phyloP scores from a whole-genome alignment of 805 yeast species.

The Metschnikowia vanudenii region DNA sequence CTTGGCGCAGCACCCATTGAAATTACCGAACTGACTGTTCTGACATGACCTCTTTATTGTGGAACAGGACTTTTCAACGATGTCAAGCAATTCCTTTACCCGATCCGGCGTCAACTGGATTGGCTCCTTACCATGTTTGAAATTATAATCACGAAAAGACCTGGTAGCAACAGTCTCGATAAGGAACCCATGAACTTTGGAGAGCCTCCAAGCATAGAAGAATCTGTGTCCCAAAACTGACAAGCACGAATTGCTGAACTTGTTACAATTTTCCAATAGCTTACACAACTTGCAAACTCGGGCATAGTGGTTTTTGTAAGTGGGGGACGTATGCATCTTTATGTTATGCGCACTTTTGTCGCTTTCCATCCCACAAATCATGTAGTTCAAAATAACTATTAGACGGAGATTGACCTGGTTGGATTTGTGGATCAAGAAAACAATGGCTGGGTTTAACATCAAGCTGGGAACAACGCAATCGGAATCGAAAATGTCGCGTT shows the following conservation, averaged over 20 bases:
- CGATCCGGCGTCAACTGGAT: constrained; percentile 6
- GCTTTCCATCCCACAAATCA: constrained; percentile 23
- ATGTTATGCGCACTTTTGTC: constrained; percentile 20
- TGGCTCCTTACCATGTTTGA: constrained; percentile 4
- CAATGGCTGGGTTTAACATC: constrained; percentile 40
- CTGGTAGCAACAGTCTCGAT: constrained; percentile 5
- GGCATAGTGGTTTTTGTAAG: constrained; percentile 23
- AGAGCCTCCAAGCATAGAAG: constrained; percentile 19
- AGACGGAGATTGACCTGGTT: constrained; percentile 28
- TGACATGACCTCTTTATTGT: constrained; percentile 7
- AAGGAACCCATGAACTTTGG: constrained; percentile 14
- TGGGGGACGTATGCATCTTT: constrained; percentile 16
- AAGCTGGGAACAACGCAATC: constrained; percentile 34
- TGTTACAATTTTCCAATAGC: constrained; percentile 33
- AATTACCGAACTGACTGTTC: not conserved
- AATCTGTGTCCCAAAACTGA: constrained; percentile 16
- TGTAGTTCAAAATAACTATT: constrained; percentile 24
- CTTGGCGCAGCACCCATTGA: not conserved
- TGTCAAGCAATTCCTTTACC: constrained; percentile 12
- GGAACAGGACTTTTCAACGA: constrained; percentile 7
- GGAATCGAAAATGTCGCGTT: constrained; percentile 38
- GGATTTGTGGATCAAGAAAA: constrained; percentile 34
- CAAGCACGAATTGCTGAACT: constrained; percentile 17
- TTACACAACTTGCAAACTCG: constrained; percentile 29
- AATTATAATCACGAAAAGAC: constrained; percentile 1